These are phyloP conservation scores for Raddia distichophylla DNA, from an alignment of 176 grass and related monocot genomes.

Conservation along the genomic window DNA sequence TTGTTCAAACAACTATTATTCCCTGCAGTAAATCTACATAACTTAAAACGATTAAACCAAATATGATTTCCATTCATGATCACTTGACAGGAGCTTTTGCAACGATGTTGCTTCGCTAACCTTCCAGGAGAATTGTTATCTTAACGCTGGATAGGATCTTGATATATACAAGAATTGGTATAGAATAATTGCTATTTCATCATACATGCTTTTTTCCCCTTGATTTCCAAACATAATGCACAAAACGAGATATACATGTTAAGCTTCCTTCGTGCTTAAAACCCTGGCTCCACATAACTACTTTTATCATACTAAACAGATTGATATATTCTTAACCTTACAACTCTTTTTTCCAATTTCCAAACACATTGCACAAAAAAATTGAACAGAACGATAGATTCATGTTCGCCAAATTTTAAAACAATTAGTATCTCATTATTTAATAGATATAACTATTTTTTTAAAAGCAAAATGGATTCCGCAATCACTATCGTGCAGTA, in stretches of 20 bases:
- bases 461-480: no score
- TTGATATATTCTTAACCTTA: no score
- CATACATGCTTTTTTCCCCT: neutral
- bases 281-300: neutral
- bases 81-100: neutral
- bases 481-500: neutral
- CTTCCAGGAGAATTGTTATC: neutral
- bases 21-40: neutral
- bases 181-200: neutral
- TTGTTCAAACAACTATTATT: neutral
- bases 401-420: neutral
- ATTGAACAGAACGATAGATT: neutral
- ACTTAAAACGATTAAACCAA: neutral
- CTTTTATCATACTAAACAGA: neutral
- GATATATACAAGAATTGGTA: no score
- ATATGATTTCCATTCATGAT: neutral
- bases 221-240: neutral
- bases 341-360: no score
- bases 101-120: neutral
- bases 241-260: neutral
- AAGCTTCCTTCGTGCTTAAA: neutral
- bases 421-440: neutral
- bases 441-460: neutral
- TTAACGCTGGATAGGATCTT: neutral
- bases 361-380: no score